These are phyloP conservation scores for Aspergillus sclerotioniger DNA, from an alignment of 495 filamentous ascomycete species.

Conservation along the genomic window DNA sequence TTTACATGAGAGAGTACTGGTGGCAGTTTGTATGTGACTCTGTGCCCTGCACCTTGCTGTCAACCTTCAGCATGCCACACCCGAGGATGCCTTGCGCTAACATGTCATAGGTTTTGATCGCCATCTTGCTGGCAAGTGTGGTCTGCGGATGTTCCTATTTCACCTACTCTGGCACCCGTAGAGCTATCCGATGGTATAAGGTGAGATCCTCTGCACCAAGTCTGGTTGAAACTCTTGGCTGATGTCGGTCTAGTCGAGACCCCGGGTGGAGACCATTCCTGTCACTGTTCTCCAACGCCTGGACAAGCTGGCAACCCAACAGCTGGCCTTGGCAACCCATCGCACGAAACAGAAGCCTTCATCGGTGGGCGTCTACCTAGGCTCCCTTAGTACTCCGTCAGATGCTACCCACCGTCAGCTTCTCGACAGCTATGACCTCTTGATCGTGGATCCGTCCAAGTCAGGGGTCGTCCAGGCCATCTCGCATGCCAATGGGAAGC, in stretches of 20 bases:
- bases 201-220: conserved; percentile 19
- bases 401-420: conserved; percentile 32
- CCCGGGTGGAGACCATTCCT: conserved; percentile 30
- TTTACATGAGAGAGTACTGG: conserved; percentile 36
- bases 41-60: background rate
- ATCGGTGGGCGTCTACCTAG: conserved; percentile 52
- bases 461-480: conserved; percentile 38
- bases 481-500: conserved; percentile 19
- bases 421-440: conserved; percentile 45
- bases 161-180: conserved; percentile 25
- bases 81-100: conserved; percentile 13
- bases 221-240: too few relatives aligned
- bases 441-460: conserved; percentile 48
- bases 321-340: conserved; percentile 23
- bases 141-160: conserved; percentile 31
- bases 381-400: conserved; percentile 35
- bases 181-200: conserved; percentile 31
- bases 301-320: conserved; percentile 23
- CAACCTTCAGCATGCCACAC: too few relatives aligned
- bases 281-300: conserved; percentile 27
- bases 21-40: conserved; percentile 43
- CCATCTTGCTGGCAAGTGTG: conserved; percentile 35
- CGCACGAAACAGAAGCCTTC: conserved; percentile 30
- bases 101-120: conserved; percentile 35
- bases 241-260: conserved; percentile 23